A percentile compares a stretch with the other conserved stretches of the same genome.
Evolutionary conservation across 495 filamentous ascomycete genomes (phyloP).

Genomic region (Bathelium albidoporum): DNA sequence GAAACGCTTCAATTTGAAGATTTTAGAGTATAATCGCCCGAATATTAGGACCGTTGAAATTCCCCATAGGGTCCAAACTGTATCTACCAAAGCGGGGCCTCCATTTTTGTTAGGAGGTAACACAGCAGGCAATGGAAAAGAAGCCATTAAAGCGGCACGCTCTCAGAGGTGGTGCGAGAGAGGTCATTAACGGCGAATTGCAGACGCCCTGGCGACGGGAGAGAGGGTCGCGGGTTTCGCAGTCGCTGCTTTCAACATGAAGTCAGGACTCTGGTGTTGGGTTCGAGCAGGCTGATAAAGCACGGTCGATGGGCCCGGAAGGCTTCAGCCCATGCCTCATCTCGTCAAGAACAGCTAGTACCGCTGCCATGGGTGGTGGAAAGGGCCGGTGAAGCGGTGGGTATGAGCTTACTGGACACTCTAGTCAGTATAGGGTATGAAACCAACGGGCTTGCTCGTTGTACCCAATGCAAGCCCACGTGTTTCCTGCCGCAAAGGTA

Average conservation of each 20-base stretch:
- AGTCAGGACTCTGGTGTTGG: background rate
- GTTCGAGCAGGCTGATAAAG: background rate
- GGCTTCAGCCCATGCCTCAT: background rate
- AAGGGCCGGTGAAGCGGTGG: background rate
- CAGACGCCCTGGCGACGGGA: background rate
- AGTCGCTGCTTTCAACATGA: background rate
- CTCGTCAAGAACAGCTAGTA: background rate
- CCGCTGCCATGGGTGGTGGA: background rate
- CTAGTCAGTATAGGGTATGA: background rate
- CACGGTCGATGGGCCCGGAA: background rate
- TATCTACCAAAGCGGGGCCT: background rate
- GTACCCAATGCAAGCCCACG: background rate
- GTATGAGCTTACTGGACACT: background rate
- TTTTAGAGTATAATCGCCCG: conserved; percentile 5
- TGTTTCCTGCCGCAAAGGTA: background rate
- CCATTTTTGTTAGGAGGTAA: background rate
- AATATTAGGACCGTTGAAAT: conserved; percentile 1
- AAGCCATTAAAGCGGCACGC: background rate
- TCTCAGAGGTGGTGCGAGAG: background rate
- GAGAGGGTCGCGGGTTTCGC: background rate
- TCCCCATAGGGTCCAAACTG: background rate
- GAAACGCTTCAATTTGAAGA: conserved; percentile 2
- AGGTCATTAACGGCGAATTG: background rate
- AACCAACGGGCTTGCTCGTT: background rate
- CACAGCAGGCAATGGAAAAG: background rate